Evolutionary conservation across 2,329 filamentous ascomycete species (phyloP), one percentile per base, ranked within the genome.

Genomic region (Lachnellula suecica): DNA sequence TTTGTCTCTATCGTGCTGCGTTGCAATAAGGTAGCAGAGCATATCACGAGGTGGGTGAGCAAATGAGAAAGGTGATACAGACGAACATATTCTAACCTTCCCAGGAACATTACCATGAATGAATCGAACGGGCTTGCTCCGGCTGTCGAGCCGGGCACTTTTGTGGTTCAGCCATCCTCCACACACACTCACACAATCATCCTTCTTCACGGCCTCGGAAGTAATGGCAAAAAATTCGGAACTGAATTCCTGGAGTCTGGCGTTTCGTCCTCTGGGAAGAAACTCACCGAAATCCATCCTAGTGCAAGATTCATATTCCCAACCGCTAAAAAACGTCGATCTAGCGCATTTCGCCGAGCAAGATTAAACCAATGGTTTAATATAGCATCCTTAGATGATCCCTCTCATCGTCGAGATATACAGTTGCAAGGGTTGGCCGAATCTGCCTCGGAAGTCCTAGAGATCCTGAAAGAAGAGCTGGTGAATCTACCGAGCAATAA

Each of bases 261-360:
- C 8, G 22, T 22, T 7, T 56, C 53, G 23, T 25, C 17, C 46
- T n/a, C n/a, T n/a, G 19, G 17, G 3, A 23, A 10, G 4, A 29
- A 4, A 3, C 25, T 44, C 11, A 20, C n/a, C 11, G 13, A 49
- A 20, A 74, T 92, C 22, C 55, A 55, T 40, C 55, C 49, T 17
- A 45, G 44, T 17, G 47, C 53, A 27, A 47, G 50, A 22, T 58
- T 49, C 49, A 47, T 58, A 10, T 58, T 58, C 24, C 52, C 55
- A 20, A 40, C 51, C 19, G 35, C 55, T 8, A 27, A 41, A 37
- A n/a, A 48, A 4, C 54, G 45, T 11, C 7, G 44, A 20, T 45
- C 27, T 34, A 24, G 44, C 3, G 34, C 46, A 10, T 43, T 54
- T 40, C 41, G 37, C 19, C 25, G 38, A 10, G 13, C 37, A 13